Base-by-base conservation (phyloP, 2,329 filamentous ascomycete species). In the Gremmenia infestans region DNA sequence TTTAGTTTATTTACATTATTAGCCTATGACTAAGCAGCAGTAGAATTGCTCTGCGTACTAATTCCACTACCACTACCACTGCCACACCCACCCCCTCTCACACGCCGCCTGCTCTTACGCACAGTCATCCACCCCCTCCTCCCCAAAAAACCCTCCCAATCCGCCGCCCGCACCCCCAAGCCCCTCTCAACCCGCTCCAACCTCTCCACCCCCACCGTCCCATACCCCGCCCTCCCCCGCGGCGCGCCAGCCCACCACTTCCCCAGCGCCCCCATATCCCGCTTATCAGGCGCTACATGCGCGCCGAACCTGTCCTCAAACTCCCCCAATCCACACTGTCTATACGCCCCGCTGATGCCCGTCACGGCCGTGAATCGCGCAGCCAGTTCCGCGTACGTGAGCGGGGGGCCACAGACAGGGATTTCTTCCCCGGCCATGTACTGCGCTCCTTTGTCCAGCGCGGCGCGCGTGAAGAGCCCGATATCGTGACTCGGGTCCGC, bases 91-190 rank as follows among this genome's bases (percentile, higher is more conserved):
- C 19, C 19, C 19, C 19, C 19, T 22, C 19, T 22, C 2, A 22
- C 19, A 22, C 19, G 19, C 19, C 19, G 19, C 19, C 2, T 22
- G 19, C 19, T 3, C 19, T 2, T 3, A 22, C 19, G 2, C 19
- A 2, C 3, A 22, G 2, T 2, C 19, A 22, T 53, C 53, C 49
- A 53, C 4, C 54, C 40, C 19, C 47, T 55, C 46, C 48, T 46
- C 17, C 39, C 48, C 19, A 55, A 37, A 42, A 55, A 55, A 4
- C 28, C 37, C 48, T 55, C 53, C 53, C 48, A 55, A 17, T 19
- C 47, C 28, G 47, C 46, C 1, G 48, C 53, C 40, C 50, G 17
- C 28, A 55, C 42, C 7, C 15, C 15, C 42, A 55, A 11, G 9
- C n/a, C 23, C 36, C 15, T 40, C 48, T 55, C 15, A 5, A 36